Percentiles rank a stretch among this genome's conserved stretches.
Conservation (phyloP, 73 alveolate genomes). For the Paramecium octaurelia region DNA sequence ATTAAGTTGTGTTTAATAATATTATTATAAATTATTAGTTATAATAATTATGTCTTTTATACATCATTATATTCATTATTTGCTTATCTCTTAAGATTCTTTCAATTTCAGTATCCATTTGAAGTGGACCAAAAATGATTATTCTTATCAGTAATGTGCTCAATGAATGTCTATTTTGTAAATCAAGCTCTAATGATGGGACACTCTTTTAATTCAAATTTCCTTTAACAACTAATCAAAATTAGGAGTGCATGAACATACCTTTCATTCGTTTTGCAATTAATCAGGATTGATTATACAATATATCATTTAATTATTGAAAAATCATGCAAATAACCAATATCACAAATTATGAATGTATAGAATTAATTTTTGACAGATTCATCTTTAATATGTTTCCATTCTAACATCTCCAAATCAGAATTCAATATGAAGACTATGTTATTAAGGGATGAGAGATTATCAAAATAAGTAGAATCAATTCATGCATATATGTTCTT, state of each 20-base stretch:
- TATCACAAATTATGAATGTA: too few species aligned
- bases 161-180: background rate
- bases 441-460: too few species aligned
- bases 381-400: too few species aligned
- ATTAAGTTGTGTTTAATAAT: background rate
- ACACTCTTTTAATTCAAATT: background rate
- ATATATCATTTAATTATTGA: too few species aligned
- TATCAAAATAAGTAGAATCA: too few species aligned
- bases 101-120: background rate
- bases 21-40: background rate
- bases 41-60: background rate
- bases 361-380: too few species aligned
- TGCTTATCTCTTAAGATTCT: background rate
- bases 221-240: background rate
- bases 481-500: too few species aligned
- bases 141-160: background rate
- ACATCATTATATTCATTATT: background rate
- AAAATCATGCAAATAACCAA: too few species aligned
- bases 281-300: too few species aligned
- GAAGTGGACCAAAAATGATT: constrained; percentile 3
- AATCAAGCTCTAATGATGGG: background rate
- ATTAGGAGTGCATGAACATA: background rate
- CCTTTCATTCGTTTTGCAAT: too few species aligned
- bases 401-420: too few species aligned
- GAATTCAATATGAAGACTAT: too few species aligned